phyloP scores from a whole-genome alignment of 2,329 filamentous ascomycete genomes.

The Meredithiella fracta region DNA sequence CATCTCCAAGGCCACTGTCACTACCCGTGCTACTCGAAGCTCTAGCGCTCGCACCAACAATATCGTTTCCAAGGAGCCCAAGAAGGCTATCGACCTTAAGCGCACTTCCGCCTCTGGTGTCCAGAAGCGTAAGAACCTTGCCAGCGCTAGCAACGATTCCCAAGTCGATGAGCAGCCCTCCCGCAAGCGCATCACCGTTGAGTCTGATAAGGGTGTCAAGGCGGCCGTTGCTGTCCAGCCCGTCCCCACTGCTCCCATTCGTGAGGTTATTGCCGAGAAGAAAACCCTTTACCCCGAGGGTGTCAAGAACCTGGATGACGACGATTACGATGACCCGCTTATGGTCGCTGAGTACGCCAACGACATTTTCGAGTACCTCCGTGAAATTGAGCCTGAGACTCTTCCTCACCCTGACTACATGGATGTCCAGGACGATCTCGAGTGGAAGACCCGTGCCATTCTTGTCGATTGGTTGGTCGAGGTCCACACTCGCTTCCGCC shows the following conservation, averaged over 20 bases:
- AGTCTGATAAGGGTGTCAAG: constrained; percentile 31
- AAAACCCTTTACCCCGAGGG: constrained; percentile 17
- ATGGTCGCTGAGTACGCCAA: constrained; percentile 97
- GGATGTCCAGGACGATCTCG: constrained; percentile 80
- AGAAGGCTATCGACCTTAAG: constrained; percentile 52
- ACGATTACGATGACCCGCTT: constrained; percentile 82
- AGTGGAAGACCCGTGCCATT: constrained; percentile 98
- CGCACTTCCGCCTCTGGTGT: constrained; percentile 55
- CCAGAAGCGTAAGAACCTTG: constrained; percentile 50
- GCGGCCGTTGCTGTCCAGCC: constrained; percentile 11
- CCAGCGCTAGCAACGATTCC: constrained; percentile 20
- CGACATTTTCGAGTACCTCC: constrained; percentile 94
- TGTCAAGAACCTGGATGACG: constrained; percentile 57
- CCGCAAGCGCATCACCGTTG: constrained; percentile 34
- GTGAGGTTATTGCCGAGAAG: constrained; percentile 18
- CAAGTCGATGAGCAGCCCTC: constrained; percentile 31
- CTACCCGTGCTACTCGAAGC: constrained; percentile 49
- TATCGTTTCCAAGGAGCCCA: constrained; percentile 48
- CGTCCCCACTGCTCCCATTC: constrained; percentile 16
- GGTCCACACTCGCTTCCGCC: constrained; percentile 89
- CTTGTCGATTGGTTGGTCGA: constrained; percentile 97
- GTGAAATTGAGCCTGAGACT: constrained; percentile 62
- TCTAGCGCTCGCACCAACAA: constrained; percentile 46
- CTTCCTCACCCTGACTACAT: constrained; percentile 90
- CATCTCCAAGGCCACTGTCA: constrained; percentile 56